Conservation (phyloP, 768 basidiomycete genomes). For the Pleurotus salmoneostramineus region DNA sequence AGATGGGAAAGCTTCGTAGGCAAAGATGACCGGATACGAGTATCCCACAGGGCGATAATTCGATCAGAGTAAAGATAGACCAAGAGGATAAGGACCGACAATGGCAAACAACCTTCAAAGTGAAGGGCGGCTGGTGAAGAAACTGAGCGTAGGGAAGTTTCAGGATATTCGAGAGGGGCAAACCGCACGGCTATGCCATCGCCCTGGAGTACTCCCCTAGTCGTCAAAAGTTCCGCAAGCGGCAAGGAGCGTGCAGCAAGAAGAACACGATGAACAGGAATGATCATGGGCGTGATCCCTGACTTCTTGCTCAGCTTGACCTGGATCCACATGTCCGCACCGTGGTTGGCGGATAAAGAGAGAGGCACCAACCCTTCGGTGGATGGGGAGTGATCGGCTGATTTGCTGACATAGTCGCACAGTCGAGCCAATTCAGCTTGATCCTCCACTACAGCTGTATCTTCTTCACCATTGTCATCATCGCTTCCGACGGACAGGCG, state of each 20-base stretch:
- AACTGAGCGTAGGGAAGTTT: neutral
- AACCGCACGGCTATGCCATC: neutral
- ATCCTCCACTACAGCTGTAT: conserved; percentile 32
- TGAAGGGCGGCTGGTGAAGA: neutral
- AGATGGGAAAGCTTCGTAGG: conserved; percentile 32
- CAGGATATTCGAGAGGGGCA: neutral
- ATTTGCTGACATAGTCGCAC: conserved; percentile 24
- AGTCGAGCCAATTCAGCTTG: conserved; percentile 27
- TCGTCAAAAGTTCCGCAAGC: neutral
- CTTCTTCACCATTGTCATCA: conserved; percentile 31
- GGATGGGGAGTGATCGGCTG: conserved; percentile 15
- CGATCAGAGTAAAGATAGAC: conserved; percentile 89
- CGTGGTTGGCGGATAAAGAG: conserved; percentile 31
- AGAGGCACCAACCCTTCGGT: neutral
- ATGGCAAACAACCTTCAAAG: conserved; percentile 54
- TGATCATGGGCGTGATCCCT: conserved; percentile 24
- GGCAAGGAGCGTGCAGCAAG: conserved; percentile 52
- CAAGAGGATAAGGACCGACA: conserved; percentile 72
- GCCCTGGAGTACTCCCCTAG: neutral
- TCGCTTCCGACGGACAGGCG: neutral
- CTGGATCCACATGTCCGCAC: conserved; percentile 61
- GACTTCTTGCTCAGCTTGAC: conserved; percentile 19
- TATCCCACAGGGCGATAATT: conserved; percentile 81
- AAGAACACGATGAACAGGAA: conserved; percentile 66
- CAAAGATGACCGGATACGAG: conserved; percentile 48